phyloP scores from a whole-genome alignment of 371 early-diverging fungal genomes.

The Mucor plumbeus region DNA sequence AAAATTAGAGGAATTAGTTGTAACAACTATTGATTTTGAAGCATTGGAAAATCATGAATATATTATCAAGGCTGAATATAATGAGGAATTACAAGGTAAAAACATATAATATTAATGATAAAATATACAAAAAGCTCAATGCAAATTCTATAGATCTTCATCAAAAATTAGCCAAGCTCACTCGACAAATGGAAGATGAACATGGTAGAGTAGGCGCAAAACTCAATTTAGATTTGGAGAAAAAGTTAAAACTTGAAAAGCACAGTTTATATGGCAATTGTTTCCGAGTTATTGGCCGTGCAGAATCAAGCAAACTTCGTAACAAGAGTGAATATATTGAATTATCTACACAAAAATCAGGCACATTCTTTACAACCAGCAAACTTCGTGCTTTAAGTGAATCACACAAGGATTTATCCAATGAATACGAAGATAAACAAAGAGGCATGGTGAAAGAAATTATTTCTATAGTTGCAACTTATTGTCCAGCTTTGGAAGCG shows the following conservation, averaged over 20 bases:
- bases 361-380: conserved; percentile 86
- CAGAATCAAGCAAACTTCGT: conserved; percentile 46
- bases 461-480: conserved; percentile 82
- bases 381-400: conserved; percentile 63
- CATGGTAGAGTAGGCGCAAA: conserved; percentile 57
- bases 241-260: conserved; percentile 91
- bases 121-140: not conserved
- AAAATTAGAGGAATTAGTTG: conserved; percentile 70
- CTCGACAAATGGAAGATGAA: conserved; percentile 66
- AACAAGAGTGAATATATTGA: conserved; percentile 80
- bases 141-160: conserved; percentile 56
- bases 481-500: conserved; percentile 79
- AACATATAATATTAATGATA: no score
- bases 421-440: conserved; percentile 74
- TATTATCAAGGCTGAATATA: conserved; percentile 86
- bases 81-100: conserved; percentile 77
- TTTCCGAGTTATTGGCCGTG: conserved; percentile 77
- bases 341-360: conserved; percentile 88
- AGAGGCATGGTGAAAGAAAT: conserved; percentile 82
- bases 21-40: conserved; percentile 89
- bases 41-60: conserved; percentile 90
- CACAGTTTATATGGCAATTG: conserved; percentile 84
- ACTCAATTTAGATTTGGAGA: conserved; percentile 80
- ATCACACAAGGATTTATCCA: conserved; percentile 54
- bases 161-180: conserved; percentile 62